Conservation (phyloP, 1,284 basidiomycete genomes). For the Microstroma glucosiphilum region DNA sequence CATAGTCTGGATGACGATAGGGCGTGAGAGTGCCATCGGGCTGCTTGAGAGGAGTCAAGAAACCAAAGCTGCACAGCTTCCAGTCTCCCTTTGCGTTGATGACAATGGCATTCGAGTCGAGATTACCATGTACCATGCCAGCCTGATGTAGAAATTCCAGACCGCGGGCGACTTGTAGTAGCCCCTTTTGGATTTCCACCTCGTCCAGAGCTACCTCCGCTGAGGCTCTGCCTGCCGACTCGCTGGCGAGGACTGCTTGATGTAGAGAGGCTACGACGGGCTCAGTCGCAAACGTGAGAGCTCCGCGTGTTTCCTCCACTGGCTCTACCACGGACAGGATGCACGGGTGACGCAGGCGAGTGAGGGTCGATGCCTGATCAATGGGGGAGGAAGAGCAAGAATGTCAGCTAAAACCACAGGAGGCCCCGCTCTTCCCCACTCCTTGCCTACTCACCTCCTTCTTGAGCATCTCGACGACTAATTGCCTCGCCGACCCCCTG, state of each 20-base stretch:
- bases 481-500: slow-evolving; percentile 23
- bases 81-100: slow-evolving; percentile 74
- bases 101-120: slow-evolving; percentile 60
- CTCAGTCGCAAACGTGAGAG: slow-evolving; percentile 89
- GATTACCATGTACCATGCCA: slow-evolving; percentile 82
- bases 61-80: slow-evolving; percentile 86
- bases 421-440: not conserved
- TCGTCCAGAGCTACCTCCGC: slow-evolving; percentile 39
- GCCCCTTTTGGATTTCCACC: slow-evolving; percentile 85
- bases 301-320: slow-evolving; percentile 77
- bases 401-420: not conserved
- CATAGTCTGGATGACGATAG: slow-evolving; percentile 84
- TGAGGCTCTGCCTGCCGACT: slow-evolving; percentile 13
- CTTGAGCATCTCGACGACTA: slow-evolving; percentile 39
- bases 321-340: slow-evolving; percentile 98
- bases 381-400: not conserved
- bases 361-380: slow-evolving; percentile 71
- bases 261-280: slow-evolving; percentile 44
- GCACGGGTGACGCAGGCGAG: slow-evolving; percentile 83
- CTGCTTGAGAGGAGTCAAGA: slow-evolving; percentile 68
- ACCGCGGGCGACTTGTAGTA: slow-evolving; percentile 86
- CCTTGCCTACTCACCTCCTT: slow-evolving; percentile 32
- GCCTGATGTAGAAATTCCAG: slow-evolving; percentile 86
- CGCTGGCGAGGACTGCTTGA: slow-evolving; percentile 14
- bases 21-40: slow-evolving; percentile 68